Base-by-base conservation (phyloP, 768 basidiomycete species). In the Cantharellus anzutake region DNA sequence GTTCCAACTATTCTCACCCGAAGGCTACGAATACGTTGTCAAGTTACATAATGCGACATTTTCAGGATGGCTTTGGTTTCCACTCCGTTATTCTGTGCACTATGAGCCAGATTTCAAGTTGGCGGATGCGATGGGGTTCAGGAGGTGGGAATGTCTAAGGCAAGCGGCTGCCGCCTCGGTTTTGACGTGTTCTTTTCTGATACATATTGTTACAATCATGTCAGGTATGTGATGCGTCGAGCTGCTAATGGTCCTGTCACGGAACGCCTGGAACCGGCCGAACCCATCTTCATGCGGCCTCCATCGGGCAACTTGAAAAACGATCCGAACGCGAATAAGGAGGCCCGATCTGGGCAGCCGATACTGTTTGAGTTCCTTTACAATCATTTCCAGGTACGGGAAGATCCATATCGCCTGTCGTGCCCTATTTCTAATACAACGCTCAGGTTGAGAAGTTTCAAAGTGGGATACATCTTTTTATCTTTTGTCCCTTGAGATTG, bases 201-300 rank as follows among this genome's bases (percentile, higher is more conserved):
- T 29, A 29, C 20, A 29, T 29, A 29, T 29, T 29, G 20, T 29
- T 29, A 29, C 20, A 29, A 29, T 29, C 20, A 29, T 29, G 11
- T 11, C 52, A 55, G 52, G 35, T 55, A 55, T 35, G 56, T 42
- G 7, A 57, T 57, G 56, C 56, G 56, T 38, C 56, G 56, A 5
- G 41, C 56, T 7, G 42, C 5, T 14, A 57, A 42, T 14, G 56
- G 56, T 7, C 56, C 56, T 39, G 41, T 57, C 35, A 14, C 38
- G 16, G 56, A 57, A 5, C 34, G 56, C 11, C 5, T 40, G 14
- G 56, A 57, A 42, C 56, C 56, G 7, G 40, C 5, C 41, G 56
- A 57, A 5, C 14, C 11, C 14, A 57, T 57, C 34, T 5, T 57
- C 11, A 14, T 57, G 38, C 34, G 1, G 7, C 56, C 56, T 55